Base-by-base conservation (phyloP, 192 early-diverging fungal genomes). In the Coemansia sp. region DNA sequence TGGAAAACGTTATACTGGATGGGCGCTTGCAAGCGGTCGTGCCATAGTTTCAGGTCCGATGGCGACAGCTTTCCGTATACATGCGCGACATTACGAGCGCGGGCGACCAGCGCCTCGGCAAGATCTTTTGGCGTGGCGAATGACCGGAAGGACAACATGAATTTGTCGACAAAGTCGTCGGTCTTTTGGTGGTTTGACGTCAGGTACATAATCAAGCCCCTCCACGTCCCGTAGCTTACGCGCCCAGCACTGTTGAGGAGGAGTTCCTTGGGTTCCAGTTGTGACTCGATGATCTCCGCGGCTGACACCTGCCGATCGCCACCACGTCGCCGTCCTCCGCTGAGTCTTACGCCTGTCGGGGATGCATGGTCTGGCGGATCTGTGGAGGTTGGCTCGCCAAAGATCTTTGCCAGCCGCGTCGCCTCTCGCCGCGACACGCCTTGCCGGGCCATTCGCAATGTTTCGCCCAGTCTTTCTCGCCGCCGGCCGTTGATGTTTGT, bases 131-230 rank as follows among this genome's bases (percentile, higher is more conserved):
- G 88, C 11, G 80, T 86, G 21, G 90, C 90, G 67, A 97, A 97
- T 2, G 91, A 76, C 6, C 93, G 89, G 76, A 96, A 98, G 0
- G 94, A 91, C 26, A 94, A 82, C 46, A 97, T 87, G 70, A 98
- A 98, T 0, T 91, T 85, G 23, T 67, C 72, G 0, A 83, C 84
- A 66, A 89, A 96, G 8, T 85, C 68, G 4, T 87, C 65, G 2
- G 60, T 61, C 16, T 69, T 67, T 6, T 63, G 71, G 35, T 62
- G 58, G 39, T 65, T 92, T 89, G 78, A 86, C 64, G 69, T 75
- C 60, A 84, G 61, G 48, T 79, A 84, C 38, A 69, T 66, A 18
- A 79, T 56, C 2, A 84, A 35, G 0, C 73, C 81, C 11, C 56
- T 64, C 77, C 76, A 84, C 15, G 81, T 76, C 23, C 81, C 81